phyloP scores from a whole-genome alignment of 106 monocot species.

The Iris macrosiphon region DNA sequence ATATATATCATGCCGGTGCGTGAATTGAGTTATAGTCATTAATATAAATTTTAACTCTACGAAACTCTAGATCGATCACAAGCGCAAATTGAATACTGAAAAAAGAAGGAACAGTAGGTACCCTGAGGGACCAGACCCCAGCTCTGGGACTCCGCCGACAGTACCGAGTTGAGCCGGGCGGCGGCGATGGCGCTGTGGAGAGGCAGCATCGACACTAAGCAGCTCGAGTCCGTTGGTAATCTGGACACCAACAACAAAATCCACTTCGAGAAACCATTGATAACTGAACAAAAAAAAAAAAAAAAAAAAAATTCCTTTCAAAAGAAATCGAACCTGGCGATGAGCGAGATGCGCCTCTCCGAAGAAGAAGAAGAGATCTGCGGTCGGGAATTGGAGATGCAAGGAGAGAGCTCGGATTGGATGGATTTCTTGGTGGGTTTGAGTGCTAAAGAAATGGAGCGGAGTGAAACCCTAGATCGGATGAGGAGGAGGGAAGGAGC shows the following conservation, averaged over 20 bases:
- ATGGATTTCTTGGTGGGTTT: constrained; percentile 8
- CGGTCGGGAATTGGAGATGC: background rate
- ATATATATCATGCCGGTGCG: too few relatives aligned
- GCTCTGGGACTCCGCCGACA: constrained; percentile 30
- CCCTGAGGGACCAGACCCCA: constrained; percentile 32
- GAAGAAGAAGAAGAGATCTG: too few relatives aligned
- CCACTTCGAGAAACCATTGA: background rate
- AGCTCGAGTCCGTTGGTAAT: constrained; percentile 17
- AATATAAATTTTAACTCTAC: too few relatives aligned
- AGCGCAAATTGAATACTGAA: too few relatives aligned
- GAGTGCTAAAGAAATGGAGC: constrained; percentile 12
- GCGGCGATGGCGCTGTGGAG: constrained; percentile 33
- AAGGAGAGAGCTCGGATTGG: constrained; percentile 1
- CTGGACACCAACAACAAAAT: constrained; percentile 2
- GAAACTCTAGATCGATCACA: too few relatives aligned
- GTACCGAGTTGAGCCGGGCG: constrained; percentile 24
- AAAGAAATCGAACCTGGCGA: background rate
- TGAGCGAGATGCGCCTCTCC: background rate
- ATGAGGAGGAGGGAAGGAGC: constrained; percentile 5
- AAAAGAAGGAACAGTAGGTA: too few relatives aligned
- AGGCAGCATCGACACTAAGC: constrained; percentile 33
- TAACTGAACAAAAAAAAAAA: background rate
- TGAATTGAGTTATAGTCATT: too few relatives aligned
- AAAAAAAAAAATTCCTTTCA: background rate
- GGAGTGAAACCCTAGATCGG: constrained; percentile 23